These are phyloP conservation scores for Colletotrichum noveboracense DNA, from an alignment of 2,329 filamentous ascomycete genomes.

Conservation along the genomic window DNA sequence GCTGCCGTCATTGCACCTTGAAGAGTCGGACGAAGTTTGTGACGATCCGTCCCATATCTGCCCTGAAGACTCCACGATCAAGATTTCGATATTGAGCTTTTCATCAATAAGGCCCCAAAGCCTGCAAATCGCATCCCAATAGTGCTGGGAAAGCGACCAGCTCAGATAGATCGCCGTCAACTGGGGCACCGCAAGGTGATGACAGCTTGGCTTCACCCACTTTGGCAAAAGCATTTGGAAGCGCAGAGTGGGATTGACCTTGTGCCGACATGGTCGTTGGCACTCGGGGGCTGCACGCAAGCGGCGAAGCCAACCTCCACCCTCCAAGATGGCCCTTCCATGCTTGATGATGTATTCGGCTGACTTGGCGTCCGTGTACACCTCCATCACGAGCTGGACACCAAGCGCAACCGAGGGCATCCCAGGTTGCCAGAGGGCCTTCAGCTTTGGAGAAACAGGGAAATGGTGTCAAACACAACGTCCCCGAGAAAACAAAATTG, in stretches of 20 bases:
- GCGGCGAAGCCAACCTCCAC: constrained; percentile 11
- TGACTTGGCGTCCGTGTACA: constrained; percentile 11
- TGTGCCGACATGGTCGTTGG: constrained; percentile 9
- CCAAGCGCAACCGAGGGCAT: not conserved
- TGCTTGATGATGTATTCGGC: constrained; percentile 10
- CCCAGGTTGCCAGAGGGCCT: not conserved
- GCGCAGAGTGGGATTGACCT: not conserved
- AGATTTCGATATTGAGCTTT: not conserved
- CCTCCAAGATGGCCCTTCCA: not conserved
- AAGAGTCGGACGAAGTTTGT: not conserved
- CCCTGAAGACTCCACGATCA: not conserved
- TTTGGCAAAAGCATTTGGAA: not conserved
- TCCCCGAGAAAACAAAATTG: not conserved
- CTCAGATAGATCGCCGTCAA: not conserved
- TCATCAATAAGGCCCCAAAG: not conserved
- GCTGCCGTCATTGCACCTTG: not conserved
- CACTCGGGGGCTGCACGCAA: not conserved
- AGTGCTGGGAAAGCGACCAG: not conserved
- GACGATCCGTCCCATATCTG: not conserved
- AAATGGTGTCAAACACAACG: not conserved
- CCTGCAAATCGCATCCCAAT: not conserved
- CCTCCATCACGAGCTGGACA: not conserved
- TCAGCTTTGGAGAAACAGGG: not conserved
- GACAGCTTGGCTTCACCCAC: constrained; percentile 12
- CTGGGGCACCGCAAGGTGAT: not conserved